phyloP scores from a whole-genome alignment of 371 early-diverging fungal species.

The Rhizopus sp. region DNA sequence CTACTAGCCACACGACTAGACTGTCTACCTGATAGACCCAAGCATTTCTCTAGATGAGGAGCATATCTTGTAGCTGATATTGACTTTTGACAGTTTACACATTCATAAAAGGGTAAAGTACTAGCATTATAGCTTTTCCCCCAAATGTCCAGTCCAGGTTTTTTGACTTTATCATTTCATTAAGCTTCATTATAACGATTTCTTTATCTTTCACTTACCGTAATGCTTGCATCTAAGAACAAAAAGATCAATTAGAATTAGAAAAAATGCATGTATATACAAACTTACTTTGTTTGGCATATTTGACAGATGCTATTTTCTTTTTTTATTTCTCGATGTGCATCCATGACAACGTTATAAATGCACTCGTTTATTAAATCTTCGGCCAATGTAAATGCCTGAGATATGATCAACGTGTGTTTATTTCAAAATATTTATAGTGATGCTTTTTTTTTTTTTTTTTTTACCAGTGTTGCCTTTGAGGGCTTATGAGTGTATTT shows the following conservation, averaged over 20 bases:
- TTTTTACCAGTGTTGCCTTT: constrained; percentile 34
- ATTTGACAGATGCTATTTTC: constrained; percentile 64
- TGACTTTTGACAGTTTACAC: constrained; percentile 74
- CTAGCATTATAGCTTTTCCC: constrained; percentile 64
- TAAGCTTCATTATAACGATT: constrained; percentile 3
- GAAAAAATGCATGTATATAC: not conserved
- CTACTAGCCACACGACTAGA: constrained; percentile 66
- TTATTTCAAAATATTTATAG: not conserved
- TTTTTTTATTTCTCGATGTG: constrained; percentile 64
- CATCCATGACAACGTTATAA: constrained; percentile 66
- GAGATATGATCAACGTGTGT: no score
- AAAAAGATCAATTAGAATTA: not conserved
- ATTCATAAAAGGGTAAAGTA: constrained; percentile 68
- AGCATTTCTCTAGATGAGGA: constrained; percentile 87
- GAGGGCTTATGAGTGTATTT: constrained; percentile 19
- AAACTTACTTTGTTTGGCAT: constrained; percentile 65
- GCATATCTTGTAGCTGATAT: constrained; percentile 86
- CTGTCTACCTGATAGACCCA: constrained; percentile 78
- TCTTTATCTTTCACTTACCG: constrained; percentile 20
- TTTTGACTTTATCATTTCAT: constrained; percentile 30
- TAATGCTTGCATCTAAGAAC: constrained; percentile 29
- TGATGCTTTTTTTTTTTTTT: no score
- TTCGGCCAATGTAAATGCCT: constrained; percentile 51
- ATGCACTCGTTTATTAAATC: constrained; percentile 70
- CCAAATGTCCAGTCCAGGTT: constrained; percentile 71